phyloP scores from a whole-genome alignment of 2,329 filamentous ascomycete genomes.

The Beauveria rudraprayagi region DNA sequence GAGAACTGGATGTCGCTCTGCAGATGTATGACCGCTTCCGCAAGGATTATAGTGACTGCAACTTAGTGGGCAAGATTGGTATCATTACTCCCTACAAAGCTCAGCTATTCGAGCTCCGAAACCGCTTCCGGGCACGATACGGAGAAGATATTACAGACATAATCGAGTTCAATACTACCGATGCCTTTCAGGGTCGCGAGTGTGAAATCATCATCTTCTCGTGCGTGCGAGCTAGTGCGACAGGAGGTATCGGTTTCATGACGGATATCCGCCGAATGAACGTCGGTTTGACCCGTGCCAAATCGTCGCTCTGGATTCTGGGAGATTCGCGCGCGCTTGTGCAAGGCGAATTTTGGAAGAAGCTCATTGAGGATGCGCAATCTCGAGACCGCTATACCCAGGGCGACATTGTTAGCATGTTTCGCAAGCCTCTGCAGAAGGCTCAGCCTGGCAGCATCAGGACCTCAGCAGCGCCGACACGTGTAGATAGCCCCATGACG shows the following conservation, averaged over 20 bases:
- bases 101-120: constrained; percentile 72
- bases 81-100: constrained; percentile 98
- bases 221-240: constrained; percentile 87
- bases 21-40: constrained; percentile 74
- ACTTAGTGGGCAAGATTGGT: constrained; percentile 78
- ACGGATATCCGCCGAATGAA: constrained; percentile 99
- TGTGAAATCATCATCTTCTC: constrained; percentile 99
- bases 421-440: constrained; percentile 36
- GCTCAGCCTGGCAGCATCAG: constrained; percentile 19
- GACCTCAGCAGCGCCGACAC: constrained; percentile 13
- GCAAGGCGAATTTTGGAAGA: constrained; percentile 85
- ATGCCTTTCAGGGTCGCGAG: constrained; percentile 94
- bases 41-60: constrained; percentile 58
- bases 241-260: constrained; percentile 96
- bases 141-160: constrained; percentile 66
- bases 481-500: neutral
- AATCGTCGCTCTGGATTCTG: constrained; percentile 92
- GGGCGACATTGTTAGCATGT: constrained; percentile 46
- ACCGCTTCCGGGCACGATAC: constrained; percentile 63
- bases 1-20: constrained; percentile 80
- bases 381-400: constrained; percentile 67
- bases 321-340: constrained; percentile 82
- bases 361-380: constrained; percentile 75
- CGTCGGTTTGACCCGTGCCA: constrained; percentile 91
- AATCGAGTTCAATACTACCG: constrained; percentile 97